These are phyloP conservation scores for Acanthamoeba quina DNA, from an alignment of 208 protist genomes.

Conservation along the genomic window DNA sequence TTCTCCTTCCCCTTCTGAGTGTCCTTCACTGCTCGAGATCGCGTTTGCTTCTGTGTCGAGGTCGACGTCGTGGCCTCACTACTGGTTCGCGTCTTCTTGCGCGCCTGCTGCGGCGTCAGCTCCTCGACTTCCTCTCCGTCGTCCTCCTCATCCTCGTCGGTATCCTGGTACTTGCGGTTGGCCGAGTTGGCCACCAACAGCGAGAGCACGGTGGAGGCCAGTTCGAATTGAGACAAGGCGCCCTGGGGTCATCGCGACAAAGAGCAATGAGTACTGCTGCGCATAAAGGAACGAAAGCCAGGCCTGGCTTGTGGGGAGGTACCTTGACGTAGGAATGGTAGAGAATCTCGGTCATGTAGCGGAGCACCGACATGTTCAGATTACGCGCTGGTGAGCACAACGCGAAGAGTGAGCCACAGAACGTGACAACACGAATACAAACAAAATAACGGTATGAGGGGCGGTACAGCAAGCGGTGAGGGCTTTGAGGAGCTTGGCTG, in stretches of 20 bases:
- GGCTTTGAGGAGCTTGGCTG: constrained; percentile 47
- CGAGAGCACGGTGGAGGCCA: constrained; percentile 16
- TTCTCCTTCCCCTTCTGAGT: background rate
- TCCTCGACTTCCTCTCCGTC: background rate
- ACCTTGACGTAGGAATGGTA: constrained; percentile 39
- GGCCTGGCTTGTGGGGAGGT: too few species aligned
- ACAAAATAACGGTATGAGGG: background rate
- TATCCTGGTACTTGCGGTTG: constrained; percentile 1
- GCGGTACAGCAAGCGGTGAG: constrained; percentile 62
- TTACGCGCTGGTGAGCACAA: background rate
- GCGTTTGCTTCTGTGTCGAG: background rate
- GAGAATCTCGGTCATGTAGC: constrained; percentile 64
- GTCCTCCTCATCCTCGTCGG: background rate
- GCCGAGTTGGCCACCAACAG: constrained; percentile 49
- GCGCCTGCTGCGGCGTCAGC: background rate
- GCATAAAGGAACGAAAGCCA: background rate
- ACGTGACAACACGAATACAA: background rate
- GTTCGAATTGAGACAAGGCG: constrained; percentile 4
- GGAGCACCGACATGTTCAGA: constrained; percentile 4
- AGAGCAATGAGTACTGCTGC: background rate
- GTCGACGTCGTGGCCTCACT: background rate
- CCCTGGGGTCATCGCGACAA: background rate
- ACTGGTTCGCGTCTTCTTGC: background rate
- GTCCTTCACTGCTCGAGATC: background rate
- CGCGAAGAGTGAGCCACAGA: background rate